These are phyloP conservation scores for Polyplosphaeria fusca DNA, from an alignment of 495 filamentous ascomycete genomes.

Conservation along the genomic window DNA sequence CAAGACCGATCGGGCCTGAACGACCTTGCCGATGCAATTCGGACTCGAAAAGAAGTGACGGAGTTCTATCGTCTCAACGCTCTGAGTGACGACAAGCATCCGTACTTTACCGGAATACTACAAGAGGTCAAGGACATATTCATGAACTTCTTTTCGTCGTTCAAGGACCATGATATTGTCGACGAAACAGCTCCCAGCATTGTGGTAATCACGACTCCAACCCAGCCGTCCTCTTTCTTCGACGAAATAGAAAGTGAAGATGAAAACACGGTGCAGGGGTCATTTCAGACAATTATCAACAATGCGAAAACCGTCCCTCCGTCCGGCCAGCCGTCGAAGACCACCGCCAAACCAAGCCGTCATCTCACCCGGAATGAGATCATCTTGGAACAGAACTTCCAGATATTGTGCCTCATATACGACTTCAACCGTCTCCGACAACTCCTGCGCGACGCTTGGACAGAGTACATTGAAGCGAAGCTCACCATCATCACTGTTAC, in stretches of 20 bases:
- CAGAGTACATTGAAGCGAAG: conserved; percentile 1
- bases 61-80: neutral
- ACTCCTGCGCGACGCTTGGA: neutral
- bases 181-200: neutral
- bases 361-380: neutral
- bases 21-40: conserved; percentile 9
- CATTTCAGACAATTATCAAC: neutral
- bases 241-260: neutral
- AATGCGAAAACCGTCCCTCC: neutral
- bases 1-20: neutral
- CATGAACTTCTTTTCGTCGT: neutral
- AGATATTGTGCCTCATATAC: conserved; percentile 16
- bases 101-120: conserved; percentile 3
- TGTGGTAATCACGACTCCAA: neutral
- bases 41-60: conserved; percentile 6
- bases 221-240: too few species aligned
- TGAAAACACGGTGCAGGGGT: too few species aligned
- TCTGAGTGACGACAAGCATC: neutral
- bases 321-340: neutral
- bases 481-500: conserved; percentile 1
- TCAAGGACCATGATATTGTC: neutral
- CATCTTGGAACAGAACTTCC: conserved; percentile 6
- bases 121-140: neutral
- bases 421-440: conserved; percentile 4
- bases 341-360: neutral